phyloP scores from a whole-genome alignment of 345 rosid species.

The Eucalyptus pauciflora region DNA sequence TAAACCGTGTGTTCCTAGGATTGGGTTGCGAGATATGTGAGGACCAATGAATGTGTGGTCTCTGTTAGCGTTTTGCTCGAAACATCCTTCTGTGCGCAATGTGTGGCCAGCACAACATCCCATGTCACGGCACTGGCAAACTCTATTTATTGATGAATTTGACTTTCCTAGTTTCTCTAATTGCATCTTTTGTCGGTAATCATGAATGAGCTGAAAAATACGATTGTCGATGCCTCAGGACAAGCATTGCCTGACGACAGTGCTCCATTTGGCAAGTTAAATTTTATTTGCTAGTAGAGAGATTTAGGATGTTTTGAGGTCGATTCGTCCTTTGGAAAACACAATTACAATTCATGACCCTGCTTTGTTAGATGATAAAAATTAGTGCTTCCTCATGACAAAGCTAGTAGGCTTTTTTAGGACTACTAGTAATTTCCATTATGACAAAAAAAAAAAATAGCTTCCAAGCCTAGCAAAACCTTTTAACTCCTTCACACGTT shows the following conservation, averaged over 20 bases:
- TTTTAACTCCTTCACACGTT: too few species aligned
- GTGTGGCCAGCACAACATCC: neutral
- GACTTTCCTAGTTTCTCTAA: neutral
- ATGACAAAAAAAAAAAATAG: too few species aligned
- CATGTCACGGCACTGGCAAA: neutral
- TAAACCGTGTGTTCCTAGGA: neutral
- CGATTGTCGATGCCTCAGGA: neutral
- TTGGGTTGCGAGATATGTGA: neutral
- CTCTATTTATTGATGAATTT: neutral
- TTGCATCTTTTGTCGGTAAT: neutral
- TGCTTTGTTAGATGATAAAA: too few species aligned
- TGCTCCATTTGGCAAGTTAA: neutral
- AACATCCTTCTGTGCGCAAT: neutral
- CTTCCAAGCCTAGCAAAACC: too few species aligned
- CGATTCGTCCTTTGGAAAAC: too few species aligned
- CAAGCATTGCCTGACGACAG: neutral
- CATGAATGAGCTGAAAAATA: neutral
- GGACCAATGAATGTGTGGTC: neutral
- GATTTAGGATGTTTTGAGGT: too few species aligned
- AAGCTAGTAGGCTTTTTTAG: too few species aligned
- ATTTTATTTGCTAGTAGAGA: too few species aligned
- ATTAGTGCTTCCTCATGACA: too few species aligned
- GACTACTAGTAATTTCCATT: too few species aligned
- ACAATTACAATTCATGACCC: too few species aligned
- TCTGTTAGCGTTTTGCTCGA: neutral